Evolutionary conservation across 2,329 filamentous ascomycete genomes (phyloP), one percentile per base, ranked within the genome.

Genomic region (Eutypella sp.): DNA sequence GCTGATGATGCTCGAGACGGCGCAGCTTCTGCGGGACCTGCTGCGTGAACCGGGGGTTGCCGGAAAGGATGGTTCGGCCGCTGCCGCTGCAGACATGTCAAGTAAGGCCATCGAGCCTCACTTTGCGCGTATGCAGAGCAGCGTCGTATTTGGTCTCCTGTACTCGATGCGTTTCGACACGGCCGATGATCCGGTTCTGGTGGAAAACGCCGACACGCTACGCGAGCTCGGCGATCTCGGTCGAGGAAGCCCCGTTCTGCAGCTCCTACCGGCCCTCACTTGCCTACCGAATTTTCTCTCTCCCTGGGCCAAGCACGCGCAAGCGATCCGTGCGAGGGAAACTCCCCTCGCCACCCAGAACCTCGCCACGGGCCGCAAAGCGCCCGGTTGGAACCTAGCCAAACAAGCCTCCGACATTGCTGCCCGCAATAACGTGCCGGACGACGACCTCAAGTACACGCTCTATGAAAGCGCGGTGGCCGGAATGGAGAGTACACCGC

Each of bases 1-100:
- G 0, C 51, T 75, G 0, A 70, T 74, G 50, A 68, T 74, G 11
- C 60, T 75, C 5, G 73, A 76, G 51, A 68, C 66, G 22, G 68
- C 64, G 45, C 70, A 74, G 41, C 50, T 74, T 1, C 47, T 75
- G 1, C 59, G 57, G n/a, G 69, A 74, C 15, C 52, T 75, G 0
- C 49, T 74, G 19, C 48, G 54, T 1, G 59, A 60, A 2, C 45
- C 59, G 43, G 57, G 59, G 18, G 25, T 43, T 8, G 16, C 38
- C 9, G 25, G 25, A 29, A 29, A 29, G 25, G 25, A 29, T 29
- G 13, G 25, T 8, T 29, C 13, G 13, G 25, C 29, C 5, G 29
- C 5, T 5, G 13, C 29, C 6, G 29, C 5, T n/a, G 16, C 13
- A 47, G 5, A 52, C 29, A 33, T 33, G 11, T 33, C 29, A n/a